Base-by-base conservation (phyloP, 176 grass and related monocot genomes). In the Avena sativa region DNA sequence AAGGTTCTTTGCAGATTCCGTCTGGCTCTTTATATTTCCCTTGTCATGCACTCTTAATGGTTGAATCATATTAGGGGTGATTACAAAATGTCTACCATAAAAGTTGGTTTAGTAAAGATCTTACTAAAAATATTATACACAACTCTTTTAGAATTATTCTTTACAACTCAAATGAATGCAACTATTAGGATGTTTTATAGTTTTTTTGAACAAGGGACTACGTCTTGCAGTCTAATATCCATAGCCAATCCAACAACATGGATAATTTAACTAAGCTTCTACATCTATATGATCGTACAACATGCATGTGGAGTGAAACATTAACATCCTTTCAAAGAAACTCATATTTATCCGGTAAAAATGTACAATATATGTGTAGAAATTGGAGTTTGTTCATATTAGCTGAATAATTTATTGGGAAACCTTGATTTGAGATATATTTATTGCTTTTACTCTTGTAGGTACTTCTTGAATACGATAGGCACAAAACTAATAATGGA, bases 391-490 rank as follows among this genome's bases (percentile, higher is more conserved):
- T 0, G 52, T 55, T 55, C 52, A 16, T 55, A 70, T 10, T 19
- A 4, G 8, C 32, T 70, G 32, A 10, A 3, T 68, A 17, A 4
- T 70, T 0, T 20, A 10, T 34, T 2, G 8, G 15, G 2, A 16
- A 36, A 67, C 64, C 64, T 16, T 15, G 12, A 8, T 67, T 67
- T 65, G 25, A 34, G 14, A 36, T 67, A 36, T 32, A 67, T 79
- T 79, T 65, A 62, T 74, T 79, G 1, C 12, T 50, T 67, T 74
- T 66, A 0, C 80, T 66, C 50, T 1, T 90, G 36, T 69, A 94
- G 92, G 95, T 91, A 80, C 91, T 97, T 9, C 91, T 97, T 91
- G 89, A 95, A 88, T 97, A 97, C 43, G 95, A 97, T 87, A 95
- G 91, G 60, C 76, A 93, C 68, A 95, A 97, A 86, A 89, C 87